Base-by-base conservation (phyloP, 176 grass and related monocot genomes). In the Melocanna baccifera region DNA sequence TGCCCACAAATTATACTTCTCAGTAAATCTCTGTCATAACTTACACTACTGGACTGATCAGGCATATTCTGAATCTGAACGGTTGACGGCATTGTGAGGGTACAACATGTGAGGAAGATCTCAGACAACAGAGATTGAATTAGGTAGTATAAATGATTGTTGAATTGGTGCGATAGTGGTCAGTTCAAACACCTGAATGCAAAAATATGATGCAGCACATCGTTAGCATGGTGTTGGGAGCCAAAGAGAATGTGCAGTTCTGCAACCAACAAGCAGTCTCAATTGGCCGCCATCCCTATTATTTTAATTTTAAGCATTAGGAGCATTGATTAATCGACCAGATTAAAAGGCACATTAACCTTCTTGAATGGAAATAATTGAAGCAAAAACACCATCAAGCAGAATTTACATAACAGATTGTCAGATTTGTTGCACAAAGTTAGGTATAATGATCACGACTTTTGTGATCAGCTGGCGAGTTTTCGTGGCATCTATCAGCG, bases 381-480 rank as follows among this genome's bases (percentile, higher is more conserved):
- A 86, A 86, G 73, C 8, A 83, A 88, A 12, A 45, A 18, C 36
- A 52, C 40, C 34, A 57, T 69, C 40, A 67, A 26, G 28, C 18
- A 73, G 11, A 57, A 74, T 46, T 81, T 20, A 36, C 2, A 47
- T 36, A 84, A 19, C 47, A 79, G 11, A 74, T 47, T 62, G 67
- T 59, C 80, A 71, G 5, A 19, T 70, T 61, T 71, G 5, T 46
- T 26, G n/a, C 9, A 14, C 1, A 30, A 66, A 78, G 66, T 13
- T 56, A 28, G 19, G 56, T 55, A 42, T 14, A 57, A 80, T 79
- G 20, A 74, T 58, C 36, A 28, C 48, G 28, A 15, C 26, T 79
- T 83, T 88, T 65, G 25, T 76, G 13, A 57, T 80, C 9, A 22
- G 19, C 36, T 65, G 32, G 15, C 40, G 47, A 61, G 51, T 62